A percentile compares a stretch with the other conserved stretches of the same genome.
Conservation (phyloP, 163 green algal species). For the Volvox carteri region DNA sequence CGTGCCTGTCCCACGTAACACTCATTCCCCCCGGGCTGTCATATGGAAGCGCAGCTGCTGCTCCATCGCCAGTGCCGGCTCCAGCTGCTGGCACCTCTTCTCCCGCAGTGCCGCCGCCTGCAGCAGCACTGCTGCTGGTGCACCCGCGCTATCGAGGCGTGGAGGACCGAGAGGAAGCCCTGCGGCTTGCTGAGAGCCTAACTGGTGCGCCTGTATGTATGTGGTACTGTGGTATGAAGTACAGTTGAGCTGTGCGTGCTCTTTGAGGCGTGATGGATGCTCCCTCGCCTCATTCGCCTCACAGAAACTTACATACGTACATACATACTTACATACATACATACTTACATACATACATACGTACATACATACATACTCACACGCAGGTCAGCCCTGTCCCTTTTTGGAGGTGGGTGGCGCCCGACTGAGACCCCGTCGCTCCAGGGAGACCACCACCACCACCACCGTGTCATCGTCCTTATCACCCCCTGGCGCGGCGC, state of each 20-base stretch:
- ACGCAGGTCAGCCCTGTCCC: constrained; percentile 11
- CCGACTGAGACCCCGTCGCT: not conserved
- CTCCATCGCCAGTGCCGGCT: not conserved
- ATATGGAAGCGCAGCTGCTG: not conserved
- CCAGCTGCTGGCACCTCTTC: not conserved
- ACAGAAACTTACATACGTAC: no score
- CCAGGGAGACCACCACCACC: no score
- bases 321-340: no score
- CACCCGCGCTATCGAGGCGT: constrained; percentile 3
- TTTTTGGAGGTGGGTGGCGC: constrained; percentile 22
- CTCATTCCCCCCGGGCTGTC: not conserved
- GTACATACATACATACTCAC: no score
- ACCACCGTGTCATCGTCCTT: no score
- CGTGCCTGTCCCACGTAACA: not conserved
- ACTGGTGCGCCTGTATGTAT: no score
- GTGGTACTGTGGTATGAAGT: no score
- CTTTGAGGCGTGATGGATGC: no score
- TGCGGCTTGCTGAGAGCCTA: constrained; percentile 37
- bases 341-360: no score
- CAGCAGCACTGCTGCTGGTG: constrained; percentile 40
- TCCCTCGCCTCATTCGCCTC: no score
- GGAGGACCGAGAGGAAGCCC: constrained; percentile 29
- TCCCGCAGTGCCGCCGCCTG: not conserved
- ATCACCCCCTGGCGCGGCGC: not conserved
- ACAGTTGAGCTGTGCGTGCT: no score